Evolutionary conservation across 352 stramenopile genomes (phyloP), one percentile per base, ranked within the genome.

Genomic region (Bremia lactucae): DNA sequence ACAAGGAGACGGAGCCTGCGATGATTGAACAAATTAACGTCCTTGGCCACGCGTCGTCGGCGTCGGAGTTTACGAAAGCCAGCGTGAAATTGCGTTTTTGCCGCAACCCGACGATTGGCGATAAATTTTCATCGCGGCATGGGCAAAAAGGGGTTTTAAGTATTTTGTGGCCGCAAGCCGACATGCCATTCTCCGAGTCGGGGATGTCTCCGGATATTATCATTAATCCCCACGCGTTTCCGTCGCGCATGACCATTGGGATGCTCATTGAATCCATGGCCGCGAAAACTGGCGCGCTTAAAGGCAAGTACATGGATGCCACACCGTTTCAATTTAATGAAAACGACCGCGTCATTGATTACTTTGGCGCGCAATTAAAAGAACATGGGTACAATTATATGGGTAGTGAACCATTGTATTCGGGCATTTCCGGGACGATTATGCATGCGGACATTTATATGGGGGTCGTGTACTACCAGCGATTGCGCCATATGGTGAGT

Each of bases 401-500:
- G 76, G 97, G 97, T 49, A 98, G 87, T 53, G 97, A 99, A 57
- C 95, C 96, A 22, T 61, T 99, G 52, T 99, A 99, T 86, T 98
- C 85, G 43, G 97, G 97, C 16, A 90, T 99, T 45, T 98, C 87
- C 37, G 97, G 97, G 24, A 98, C 91, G 31, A 59, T 98, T 42
- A 97, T 99, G 91, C 92, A 99, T 36, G 96, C 95, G 11, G 95
- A 99, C 57, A 97, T 99, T 35, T 99, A 99, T 78, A 99, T 99
- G 45, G 97, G 97, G 31, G 81, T 99, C n/a, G 96, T 99, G 24
- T 99, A 98, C 72, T 99, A 99, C 68, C 97, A 99, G 81, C 83
- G 97, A 37, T 71, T 99, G 57, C 87, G 96, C 43, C 97, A 99
- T 82, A 99, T 99, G 97, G 97, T 99, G 46, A 98, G 88, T 51